Conservation (phyloP, 768 basidiomycete genomes). For the Leucocoprinus sp. region DNA sequence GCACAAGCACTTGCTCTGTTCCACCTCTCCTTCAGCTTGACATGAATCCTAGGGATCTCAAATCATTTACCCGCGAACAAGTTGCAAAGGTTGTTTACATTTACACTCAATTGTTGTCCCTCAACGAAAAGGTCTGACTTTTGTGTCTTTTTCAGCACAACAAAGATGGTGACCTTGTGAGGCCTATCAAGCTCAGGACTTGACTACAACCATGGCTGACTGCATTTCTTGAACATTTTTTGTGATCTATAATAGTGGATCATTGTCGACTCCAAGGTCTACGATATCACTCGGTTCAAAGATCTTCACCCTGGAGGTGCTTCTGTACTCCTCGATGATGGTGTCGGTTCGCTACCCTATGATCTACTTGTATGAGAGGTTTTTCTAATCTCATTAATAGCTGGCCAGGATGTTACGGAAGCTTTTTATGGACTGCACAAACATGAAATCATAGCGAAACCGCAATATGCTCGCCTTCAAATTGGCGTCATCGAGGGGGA, state of each 20-base stretch:
- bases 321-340: constrained; percentile 65
- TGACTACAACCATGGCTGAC: too few relatives aligned
- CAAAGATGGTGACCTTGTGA: constrained; percentile 57
- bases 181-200: constrained; percentile 28
- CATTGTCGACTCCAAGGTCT: constrained; percentile 79
- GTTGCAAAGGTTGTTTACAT: constrained; percentile 33
- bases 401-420: constrained; percentile 85
- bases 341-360: constrained; percentile 51
- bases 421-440: constrained; percentile 88
- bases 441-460: constrained; percentile 74
- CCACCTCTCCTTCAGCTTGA: background rate
- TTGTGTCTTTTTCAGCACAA: constrained; percentile 50
- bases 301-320: constrained; percentile 82
- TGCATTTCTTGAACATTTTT: constrained; percentile 24
- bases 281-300: constrained; percentile 75
- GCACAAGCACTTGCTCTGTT: too few relatives aligned
- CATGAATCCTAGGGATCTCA: constrained; percentile 30
- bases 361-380: background rate
- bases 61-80: constrained; percentile 30
- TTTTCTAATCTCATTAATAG: constrained; percentile 30
- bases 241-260: constrained; percentile 55
- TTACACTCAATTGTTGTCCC: background rate
- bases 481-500: constrained; percentile 71
- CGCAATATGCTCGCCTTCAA: constrained; percentile 69
- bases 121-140: constrained; percentile 12